Evolutionary conservation across 805 yeast genomes (phyloP).

Genomic region (Blastobotrys parvus): DNA sequence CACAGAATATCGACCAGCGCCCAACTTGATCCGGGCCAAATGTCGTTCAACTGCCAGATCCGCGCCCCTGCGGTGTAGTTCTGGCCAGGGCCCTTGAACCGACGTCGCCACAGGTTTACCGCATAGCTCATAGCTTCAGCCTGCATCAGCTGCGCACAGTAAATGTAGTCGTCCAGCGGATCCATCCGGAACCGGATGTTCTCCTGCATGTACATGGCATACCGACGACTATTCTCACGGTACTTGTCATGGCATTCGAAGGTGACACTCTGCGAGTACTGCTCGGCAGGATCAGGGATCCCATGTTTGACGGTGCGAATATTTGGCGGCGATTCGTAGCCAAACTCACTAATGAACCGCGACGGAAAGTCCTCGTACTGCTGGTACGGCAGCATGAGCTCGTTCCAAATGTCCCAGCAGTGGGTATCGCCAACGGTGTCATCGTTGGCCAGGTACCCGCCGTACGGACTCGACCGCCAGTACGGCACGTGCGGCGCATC

Average conservation of each 20-base stretch:
- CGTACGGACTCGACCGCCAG: slow-evolving; percentile 10
- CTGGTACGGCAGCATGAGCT: slow-evolving; percentile 5
- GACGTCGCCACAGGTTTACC: slow-evolving; percentile 36
- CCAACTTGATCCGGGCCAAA: slow-evolving; percentile 46
- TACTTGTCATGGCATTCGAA: slow-evolving; percentile 43
- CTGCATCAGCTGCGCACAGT: slow-evolving; percentile 44
- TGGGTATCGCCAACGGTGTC: slow-evolving; percentile 7
- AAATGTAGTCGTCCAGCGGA: slow-evolving; percentile 34
- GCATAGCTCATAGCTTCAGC: slow-evolving; percentile 41
- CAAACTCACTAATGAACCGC: slow-evolving; percentile 7
- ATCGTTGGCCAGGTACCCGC: slow-evolving; percentile 8
- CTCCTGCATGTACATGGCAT: slow-evolving; percentile 38
- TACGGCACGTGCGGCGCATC: slow-evolving; percentile 9
- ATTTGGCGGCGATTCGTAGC: slow-evolving; percentile 39
- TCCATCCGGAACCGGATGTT: slow-evolving; percentile 33
- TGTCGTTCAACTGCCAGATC: slow-evolving; percentile 47
- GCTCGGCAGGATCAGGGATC: slow-evolving; percentile 32
- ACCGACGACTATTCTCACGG: slow-evolving; percentile 35
- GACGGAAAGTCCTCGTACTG: slow-evolving; percentile 2
- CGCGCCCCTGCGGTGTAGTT: slow-evolving; percentile 37
- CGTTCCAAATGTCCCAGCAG: slow-evolving; percentile 10
- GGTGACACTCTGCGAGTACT: slow-evolving; percentile 35
- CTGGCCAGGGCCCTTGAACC: slow-evolving; percentile 32
- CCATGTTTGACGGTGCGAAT: slow-evolving; percentile 29
- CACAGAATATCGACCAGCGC: slow-evolving; percentile 35